Base-by-base conservation (phyloP, 139 green algal species). In the Picochlorum sp. region DNA sequence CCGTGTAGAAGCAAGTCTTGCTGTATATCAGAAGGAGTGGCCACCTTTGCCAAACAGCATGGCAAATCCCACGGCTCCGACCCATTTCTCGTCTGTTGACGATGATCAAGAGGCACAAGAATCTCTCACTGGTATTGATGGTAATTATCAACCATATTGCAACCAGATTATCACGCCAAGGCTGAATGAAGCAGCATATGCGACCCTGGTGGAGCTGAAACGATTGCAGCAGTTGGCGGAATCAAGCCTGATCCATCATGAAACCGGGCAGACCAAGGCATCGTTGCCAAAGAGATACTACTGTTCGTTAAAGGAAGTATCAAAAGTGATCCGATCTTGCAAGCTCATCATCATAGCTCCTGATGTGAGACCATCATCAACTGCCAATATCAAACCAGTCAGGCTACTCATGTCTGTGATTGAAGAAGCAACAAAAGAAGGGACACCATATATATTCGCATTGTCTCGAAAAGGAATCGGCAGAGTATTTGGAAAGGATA, bases 401-500 rank as follows among this genome's bases (percentile, higher is more conserved):
- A 83, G 81, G 28, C 60, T 75, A 21, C 71, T 93, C 51, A 26
- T 70, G 21, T 71, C 66, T 51, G 85, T 94, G 44, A 69, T 94
- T 52, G 30, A 51, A 30, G 68, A 67, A 14, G 77, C 77, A 34
- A 37, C 70, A 10, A 65, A 67, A 23, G 26, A 54, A 7, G 65
- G 50, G 26, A 63, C 85, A 15, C 76, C 80, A 2, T 63, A 86
- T 1, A 71, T 91, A 28, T 94, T 92, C 76, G 81, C 81, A 0
- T 68, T 95, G 2, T 88, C 66, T n/a, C 80, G 86, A 20, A 89
- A 89, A 65, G 80, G 83, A 55, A 74, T 94, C 65, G 87, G 87
- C 72, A 86, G 59, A 34, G 70, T 92, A 23, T 94, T 90, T 70
- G 87, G 87, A 20, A 78, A 72, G 26, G 75, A 82, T 49, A 92